Base-by-base conservation (phyloP, 164 flowering plant genomes). In the Umbilicus rupestris region DNA sequence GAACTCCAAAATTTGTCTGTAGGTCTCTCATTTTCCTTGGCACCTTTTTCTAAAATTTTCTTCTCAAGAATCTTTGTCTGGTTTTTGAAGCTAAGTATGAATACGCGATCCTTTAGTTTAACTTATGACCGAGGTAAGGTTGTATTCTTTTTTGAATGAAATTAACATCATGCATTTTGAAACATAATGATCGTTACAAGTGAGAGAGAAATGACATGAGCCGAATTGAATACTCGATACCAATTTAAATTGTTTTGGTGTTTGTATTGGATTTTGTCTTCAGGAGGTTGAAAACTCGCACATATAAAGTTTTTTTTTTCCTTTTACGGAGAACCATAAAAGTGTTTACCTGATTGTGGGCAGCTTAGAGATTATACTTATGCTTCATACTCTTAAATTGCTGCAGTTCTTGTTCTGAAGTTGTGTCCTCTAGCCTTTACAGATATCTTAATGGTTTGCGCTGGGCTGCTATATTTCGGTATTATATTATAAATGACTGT, bases 1-100 rank as follows among this genome's bases (percentile, higher is more conserved):
- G 75, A 83, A 67, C 52, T 78, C 62, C 74, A 89, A 66, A 70
- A 68, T 33, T 74, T 88, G 57, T 69, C 85, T 24, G 99, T 94
- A 82, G 64, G 80, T 37, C 55, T 74, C 45, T 68, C 58, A 4
- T 62, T 63, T 26, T n/a, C 39, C 33, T 26, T 41, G 15, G 6
- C 24, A 24, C 24, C 58, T 62, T 28, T 57, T 16, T 7, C 29
- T 15, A 1, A 47, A 9, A 3, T 31, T 11, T 55, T 15, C 31
- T 42, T 20, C 3, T 12, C 6, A 64, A 11, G 6, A 9, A 14
- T 33, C 22, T 31, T 41, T 37, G 63, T 58, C 8, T 20, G 22
- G 28, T 44, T 66, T 47, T 7, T 46, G 2, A 46, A 33, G 44
- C 45, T 47, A 19, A 20, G n/a, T 65, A 26, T 44, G 10, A 22